These are phyloP conservation scores for Termitomyces sp. DNA, from an alignment of 768 basidiomycete species.

Conservation along the genomic window DNA sequence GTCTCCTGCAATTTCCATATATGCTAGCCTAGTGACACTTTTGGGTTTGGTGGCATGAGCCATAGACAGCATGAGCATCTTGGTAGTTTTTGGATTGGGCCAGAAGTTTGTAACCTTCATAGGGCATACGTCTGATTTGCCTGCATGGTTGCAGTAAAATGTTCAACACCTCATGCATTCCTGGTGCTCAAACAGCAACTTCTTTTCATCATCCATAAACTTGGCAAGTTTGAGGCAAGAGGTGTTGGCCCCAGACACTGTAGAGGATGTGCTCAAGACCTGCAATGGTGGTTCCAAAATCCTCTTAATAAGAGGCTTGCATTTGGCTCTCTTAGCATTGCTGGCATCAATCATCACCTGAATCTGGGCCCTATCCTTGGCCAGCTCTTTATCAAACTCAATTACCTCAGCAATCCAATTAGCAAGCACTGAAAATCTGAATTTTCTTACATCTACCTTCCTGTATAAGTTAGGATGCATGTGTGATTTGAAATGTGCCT, in stretches of 20 bases:
- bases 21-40: background rate
- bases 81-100: background rate
- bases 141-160: background rate
- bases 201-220: background rate
- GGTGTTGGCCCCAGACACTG: background rate
- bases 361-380: background rate
- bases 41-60: background rate
- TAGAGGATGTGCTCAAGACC: background rate
- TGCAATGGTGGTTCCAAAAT: background rate
- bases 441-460: too few species aligned
- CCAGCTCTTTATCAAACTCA: background rate
- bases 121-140: background rate
- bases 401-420: background rate
- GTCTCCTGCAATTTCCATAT: background rate
- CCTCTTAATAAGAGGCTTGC: background rate
- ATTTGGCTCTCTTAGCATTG: too few species aligned
- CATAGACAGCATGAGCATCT: background rate
- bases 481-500: too few species aligned
- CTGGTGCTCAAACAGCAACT: background rate
- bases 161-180: background rate
- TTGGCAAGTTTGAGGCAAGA: too few species aligned
- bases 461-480: too few species aligned
- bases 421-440: background rate
- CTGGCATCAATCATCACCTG: too few species aligned
- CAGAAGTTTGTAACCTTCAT: background rate